Evolutionary conservation across 2,329 filamentous ascomycete species (phyloP), one percentile per base, ranked within the genome.

Genomic region (Ophiostoma himal-ulmi): DNA sequence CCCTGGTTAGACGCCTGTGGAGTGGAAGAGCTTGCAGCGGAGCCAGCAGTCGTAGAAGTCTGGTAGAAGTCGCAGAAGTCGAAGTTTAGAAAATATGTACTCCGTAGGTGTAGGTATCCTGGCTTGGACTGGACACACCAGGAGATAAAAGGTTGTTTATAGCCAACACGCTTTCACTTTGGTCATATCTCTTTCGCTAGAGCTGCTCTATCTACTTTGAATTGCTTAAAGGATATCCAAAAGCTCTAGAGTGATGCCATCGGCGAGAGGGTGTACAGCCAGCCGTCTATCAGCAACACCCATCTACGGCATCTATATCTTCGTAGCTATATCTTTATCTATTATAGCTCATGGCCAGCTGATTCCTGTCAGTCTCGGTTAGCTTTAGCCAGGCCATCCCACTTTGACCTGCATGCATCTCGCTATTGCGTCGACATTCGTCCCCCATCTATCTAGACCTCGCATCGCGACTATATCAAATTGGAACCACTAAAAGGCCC

Each of bases 21-120:
- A 52, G 65, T n/a, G 64, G 52, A 60, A 70, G 69, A 67, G 64
- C 62, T 39, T 54, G 69, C 65, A 70, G 64, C 14, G 52, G 52
- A 57, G 22, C 13, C 54, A 22, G 26, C 54, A 60, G 54, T 48
- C 44, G 44, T 48, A 57, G 52, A 57, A 57, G 52, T 57, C 48
- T 54, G 48, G 48, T 54, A 26, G 52, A 57, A 57, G 52, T 26
- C 22, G 52, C n/a, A 57, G 52, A 62, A 62, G 57, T 34, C 57
- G 8, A n/a, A 48, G 44, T 30, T 30, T 4, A 30, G 30, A 30
- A 30, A 8, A 20, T 48, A 17, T 44, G 52, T 57, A 54, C 52
- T 54, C 7, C 8, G n/a, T 54, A 48, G 44, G 44, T 48, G 44
- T 39, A 39, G 3, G 37, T 39, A 39, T 11, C 41, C 14, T 44